Evolutionary conservation across 495 filamentous ascomycete species (phyloP), one percentile per base, ranked within the genome.

Genomic region (Aspergillus hancockii): DNA sequence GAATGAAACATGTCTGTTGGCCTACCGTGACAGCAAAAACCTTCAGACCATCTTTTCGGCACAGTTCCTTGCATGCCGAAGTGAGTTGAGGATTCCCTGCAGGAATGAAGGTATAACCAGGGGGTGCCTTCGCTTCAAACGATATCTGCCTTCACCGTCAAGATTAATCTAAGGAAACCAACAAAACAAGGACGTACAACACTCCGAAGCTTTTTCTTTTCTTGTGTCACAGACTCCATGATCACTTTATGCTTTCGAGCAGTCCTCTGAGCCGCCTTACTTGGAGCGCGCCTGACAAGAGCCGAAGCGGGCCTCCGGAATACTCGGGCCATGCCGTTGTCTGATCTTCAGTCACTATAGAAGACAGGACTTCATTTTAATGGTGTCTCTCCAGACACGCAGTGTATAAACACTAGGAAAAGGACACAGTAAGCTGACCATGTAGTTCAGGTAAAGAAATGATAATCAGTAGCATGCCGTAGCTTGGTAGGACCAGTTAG

Each of bases 51-150:
- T 81, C 75, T 64, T 86, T 82, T 58, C 90, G 80, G 18, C 90
- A 94, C 7, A 87, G 61, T 63, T 96, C 90, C 71, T 93, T 95
- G 78, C 92, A 96, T 25, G 76, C 74, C 13, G 79, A 81, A 6
- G 90, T 93, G 50, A 97, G 72, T 41, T 83, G 80, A 0, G 90
- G 90, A 66, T 90, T 86, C 22, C 92, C 92, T 53, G 86, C 82
- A n/a, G 90, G 87, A 55, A 97, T 86, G 67, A 92, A 95, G 25
- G 85, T 88, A 62, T 90, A 96, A 8, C 90, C 91, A n/a, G 79
- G 81, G 3, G 91, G 91, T 25, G 91, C 76, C 66, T 76, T 70
- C 16, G 75, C 73, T 55, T 79, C 76, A 52, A 81, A 78, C 25
- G 71, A 79, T 57, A 82, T 74, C 81, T 83, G 63, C 30, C 23